These are phyloP conservation scores for Phaffia australis DNA, from an alignment of 768 basidiomycete species.

Conservation along the genomic window DNA sequence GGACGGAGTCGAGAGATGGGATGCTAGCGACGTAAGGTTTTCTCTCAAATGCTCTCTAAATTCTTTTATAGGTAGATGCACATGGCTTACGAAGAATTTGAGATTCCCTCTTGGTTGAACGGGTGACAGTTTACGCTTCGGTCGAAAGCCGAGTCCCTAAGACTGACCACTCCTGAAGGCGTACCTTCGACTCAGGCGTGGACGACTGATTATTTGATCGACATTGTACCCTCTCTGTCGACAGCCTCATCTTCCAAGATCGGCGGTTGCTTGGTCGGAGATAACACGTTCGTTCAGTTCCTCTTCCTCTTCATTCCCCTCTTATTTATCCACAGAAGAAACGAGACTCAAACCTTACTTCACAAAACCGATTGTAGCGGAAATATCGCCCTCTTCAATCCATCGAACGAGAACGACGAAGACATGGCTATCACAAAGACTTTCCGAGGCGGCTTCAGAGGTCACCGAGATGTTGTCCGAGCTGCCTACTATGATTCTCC, in stretches of 20 bases:
- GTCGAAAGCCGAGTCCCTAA: conserved; percentile 3
- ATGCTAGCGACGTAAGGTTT: conserved; percentile 43
- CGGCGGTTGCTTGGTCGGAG: conserved; percentile 12
- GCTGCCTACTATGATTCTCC: conserved; percentile 9
- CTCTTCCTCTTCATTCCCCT: not conserved
- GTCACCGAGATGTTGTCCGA: conserved; percentile 25
- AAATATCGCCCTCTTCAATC: conserved; percentile 14
- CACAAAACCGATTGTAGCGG: not conserved
- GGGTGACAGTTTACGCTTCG: conserved; percentile 17
- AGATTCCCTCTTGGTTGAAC: not conserved
- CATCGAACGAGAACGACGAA: not conserved
- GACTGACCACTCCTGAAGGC: conserved; percentile 21
- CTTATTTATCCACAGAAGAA: no score
- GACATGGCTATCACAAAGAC: not conserved
- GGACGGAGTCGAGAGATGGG: conserved; percentile 86
- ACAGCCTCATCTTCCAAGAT: not conserved
- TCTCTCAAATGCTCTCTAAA: conserved; percentile 37
- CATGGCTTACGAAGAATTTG: conserved; percentile 27
- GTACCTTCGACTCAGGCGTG: conserved; percentile 22
- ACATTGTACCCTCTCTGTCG: conserved; percentile 19
- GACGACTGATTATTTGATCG: conserved; percentile 34
- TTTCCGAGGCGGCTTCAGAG: conserved; percentile 15
- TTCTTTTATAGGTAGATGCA: conserved; percentile 23
- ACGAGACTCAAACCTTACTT: no score
- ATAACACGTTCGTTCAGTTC: conserved; percentile 13